A percentile compares a stretch with the other conserved stretches of the same genome.
Evolutionary conservation across 2,329 filamentous ascomycete species (phyloP).

Genomic region (Aspergillus transmontanensis): DNA sequence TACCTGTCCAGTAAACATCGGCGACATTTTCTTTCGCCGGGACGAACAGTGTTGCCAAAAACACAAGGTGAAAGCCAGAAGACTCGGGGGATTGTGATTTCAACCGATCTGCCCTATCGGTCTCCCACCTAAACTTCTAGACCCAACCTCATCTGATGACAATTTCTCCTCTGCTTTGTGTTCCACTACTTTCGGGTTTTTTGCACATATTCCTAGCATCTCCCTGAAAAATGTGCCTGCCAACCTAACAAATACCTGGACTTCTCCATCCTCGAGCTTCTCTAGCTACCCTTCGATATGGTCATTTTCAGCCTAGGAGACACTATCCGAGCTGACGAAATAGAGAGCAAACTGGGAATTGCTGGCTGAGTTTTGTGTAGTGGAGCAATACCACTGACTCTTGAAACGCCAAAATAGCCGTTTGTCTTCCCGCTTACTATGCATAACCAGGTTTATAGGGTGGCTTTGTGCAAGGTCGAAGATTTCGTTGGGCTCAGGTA

Average conservation of each 20-base stretch:
- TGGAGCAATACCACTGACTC: background rate
- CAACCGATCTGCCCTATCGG: background rate
- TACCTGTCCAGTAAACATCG: background rate
- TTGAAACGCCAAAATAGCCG: background rate
- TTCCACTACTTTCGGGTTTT: no score
- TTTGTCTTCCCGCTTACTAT: background rate
- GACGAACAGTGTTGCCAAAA: background rate
- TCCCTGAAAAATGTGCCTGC: no score
- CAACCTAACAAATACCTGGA: no score
- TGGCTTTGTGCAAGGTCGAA: background rate
- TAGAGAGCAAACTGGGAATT: background rate
- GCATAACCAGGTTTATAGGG: background rate
- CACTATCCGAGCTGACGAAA: background rate
- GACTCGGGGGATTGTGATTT: background rate
- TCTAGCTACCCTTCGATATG: no score
- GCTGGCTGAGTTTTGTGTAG: background rate
- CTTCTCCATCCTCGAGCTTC: no score
- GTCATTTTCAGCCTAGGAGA: background rate
- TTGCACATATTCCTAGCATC: no score
- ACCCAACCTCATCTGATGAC: background rate
- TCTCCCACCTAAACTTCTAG: background rate
- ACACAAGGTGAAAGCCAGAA: background rate
- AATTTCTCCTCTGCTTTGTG: background rate
- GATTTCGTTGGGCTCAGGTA: background rate
- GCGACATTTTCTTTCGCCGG: background rate